Percentiles rank a stretch among this genome's conserved stretches.
phyloP scores from a whole-genome alignment of 1,284 basidiomycete species.

The Heliocybe sulcata region DNA sequence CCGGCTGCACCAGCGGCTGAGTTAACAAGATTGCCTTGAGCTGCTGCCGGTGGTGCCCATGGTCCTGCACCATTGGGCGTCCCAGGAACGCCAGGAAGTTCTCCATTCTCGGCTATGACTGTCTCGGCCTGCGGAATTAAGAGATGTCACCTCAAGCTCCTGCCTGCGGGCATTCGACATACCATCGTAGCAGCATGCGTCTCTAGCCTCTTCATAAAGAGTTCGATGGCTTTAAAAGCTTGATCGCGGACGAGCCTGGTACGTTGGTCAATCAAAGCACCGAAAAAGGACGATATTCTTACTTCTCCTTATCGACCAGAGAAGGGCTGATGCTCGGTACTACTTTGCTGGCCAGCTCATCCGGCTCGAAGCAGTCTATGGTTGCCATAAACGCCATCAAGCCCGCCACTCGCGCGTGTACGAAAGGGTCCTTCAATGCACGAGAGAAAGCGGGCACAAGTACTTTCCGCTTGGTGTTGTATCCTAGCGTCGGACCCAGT shows the following conservation, averaged over 20 bases:
- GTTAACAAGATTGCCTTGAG: conserved; percentile 61
- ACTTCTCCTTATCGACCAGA: conserved; percentile 90
- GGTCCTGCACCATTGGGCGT: conserved; percentile 21
- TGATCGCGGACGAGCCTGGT: conserved; percentile 84
- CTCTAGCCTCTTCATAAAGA: conserved; percentile 84
- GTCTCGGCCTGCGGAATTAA: conserved; percentile 57
- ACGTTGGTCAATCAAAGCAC: background rate
- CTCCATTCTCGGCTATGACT: conserved; percentile 32
- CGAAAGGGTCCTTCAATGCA: conserved; percentile 87
- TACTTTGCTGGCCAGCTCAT: conserved; percentile 87
- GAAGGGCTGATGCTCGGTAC: conserved; percentile 79
- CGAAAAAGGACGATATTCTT: conserved; percentile 16
- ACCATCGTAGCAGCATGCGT: conserved; percentile 77
- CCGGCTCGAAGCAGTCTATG: conserved; percentile 81
- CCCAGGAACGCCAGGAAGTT: conserved; percentile 22
- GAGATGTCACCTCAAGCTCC: background rate
- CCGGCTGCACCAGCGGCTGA: conserved; percentile 87
- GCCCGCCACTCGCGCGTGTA: conserved; percentile 91
- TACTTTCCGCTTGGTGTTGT: conserved; percentile 91
- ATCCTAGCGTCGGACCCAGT: conserved; percentile 78
- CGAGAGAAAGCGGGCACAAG: conserved; percentile 92
- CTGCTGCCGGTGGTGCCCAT: conserved; percentile 16
- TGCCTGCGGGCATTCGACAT: conserved; percentile 13
- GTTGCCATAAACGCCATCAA: conserved; percentile 97
- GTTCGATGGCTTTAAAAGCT: conserved; percentile 85